Conservation (phyloP, 331 rosid genomes). For the Dryas integrifolia region DNA sequence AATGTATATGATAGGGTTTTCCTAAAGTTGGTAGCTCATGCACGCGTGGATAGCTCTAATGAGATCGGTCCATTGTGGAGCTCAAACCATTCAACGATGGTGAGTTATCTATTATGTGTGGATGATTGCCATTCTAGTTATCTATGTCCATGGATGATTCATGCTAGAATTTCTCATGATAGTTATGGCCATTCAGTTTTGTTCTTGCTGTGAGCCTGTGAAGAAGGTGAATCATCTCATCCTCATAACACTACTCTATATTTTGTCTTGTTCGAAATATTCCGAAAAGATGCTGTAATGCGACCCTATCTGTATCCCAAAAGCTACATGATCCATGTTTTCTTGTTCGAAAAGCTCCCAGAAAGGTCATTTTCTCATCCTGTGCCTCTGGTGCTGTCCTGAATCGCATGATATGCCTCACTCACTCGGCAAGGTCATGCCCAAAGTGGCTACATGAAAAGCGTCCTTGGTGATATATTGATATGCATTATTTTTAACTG, state of each 20-base stretch:
- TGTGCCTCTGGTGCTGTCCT: neutral
- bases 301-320: neutral
- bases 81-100: neutral
- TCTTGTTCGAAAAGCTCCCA: neutral
- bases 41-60: neutral
- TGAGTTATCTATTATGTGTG: neutral
- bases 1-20: too few relatives aligned
- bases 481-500: neutral
- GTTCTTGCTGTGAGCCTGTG: too few relatives aligned
- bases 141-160: too few relatives aligned
- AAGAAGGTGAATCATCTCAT: neutral
- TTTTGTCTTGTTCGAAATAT: neutral
- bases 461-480: neutral
- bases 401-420: neutral
- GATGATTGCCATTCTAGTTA: neutral
- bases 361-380: neutral
- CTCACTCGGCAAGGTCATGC: too few relatives aligned
- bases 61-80: neutral
- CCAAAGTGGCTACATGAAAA: neutral
- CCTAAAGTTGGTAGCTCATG: neutral
- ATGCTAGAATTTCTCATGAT: too few relatives aligned
- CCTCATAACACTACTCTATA: too few relatives aligned
- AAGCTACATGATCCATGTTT: neutral
- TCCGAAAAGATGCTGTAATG: neutral
- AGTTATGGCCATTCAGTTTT: too few relatives aligned